Percentiles rank a stretch among this genome's conserved stretches.
Conservation (phyloP, 805 yeast genomes). For the Starmerella bacillaris region DNA sequence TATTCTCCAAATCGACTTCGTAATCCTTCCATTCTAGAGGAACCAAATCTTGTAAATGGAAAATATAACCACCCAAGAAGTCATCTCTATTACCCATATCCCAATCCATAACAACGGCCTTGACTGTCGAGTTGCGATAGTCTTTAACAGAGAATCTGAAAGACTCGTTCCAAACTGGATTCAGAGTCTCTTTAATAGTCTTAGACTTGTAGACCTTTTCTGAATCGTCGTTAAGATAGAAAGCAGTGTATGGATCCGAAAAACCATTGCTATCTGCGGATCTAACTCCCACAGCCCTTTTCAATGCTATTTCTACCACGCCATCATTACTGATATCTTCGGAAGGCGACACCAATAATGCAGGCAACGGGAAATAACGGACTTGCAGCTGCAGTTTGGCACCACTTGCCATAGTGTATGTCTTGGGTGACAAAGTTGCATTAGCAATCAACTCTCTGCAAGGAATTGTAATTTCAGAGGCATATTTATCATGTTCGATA, state of each 20-base stretch:
- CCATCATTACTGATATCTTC: constrained; percentile 71
- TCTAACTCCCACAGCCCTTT: constrained; percentile 48
- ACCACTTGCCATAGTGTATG: constrained; percentile 11
- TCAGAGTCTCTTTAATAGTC: constrained; percentile 65
- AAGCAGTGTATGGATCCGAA: constrained; percentile 75
- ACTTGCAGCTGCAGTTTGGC: constrained; percentile 13
- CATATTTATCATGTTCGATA: constrained; percentile 8
- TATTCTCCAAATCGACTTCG: constrained; percentile 32
- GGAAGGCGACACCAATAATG: constrained; percentile 42
- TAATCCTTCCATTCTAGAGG: constrained; percentile 37
- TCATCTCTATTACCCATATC: constrained; percentile 86
- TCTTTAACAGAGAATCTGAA: constrained; percentile 21
- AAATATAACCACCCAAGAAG: constrained; percentile 44
- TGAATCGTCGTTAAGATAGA: constrained; percentile 43
- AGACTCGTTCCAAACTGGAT: constrained; percentile 78
- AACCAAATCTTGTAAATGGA: constrained; percentile 41
- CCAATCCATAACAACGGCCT: constrained; percentile 62
- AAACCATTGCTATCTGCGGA: constrained; percentile 85
- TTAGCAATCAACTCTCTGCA: constrained; percentile 20
- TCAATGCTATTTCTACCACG: constrained; percentile 38
- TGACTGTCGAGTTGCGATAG: constrained; percentile 10
- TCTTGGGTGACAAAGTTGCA: constrained; percentile 14
- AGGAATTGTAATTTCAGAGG: constrained; percentile 34
- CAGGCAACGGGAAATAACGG: constrained; percentile 61
- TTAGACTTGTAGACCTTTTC: constrained; percentile 53